A percentile compares a stretch with the other conserved stretches of the same genome.
phyloP scores from a whole-genome alignment of 495 filamentous ascomycete species.

The Talaromyces nanjingensis region DNA sequence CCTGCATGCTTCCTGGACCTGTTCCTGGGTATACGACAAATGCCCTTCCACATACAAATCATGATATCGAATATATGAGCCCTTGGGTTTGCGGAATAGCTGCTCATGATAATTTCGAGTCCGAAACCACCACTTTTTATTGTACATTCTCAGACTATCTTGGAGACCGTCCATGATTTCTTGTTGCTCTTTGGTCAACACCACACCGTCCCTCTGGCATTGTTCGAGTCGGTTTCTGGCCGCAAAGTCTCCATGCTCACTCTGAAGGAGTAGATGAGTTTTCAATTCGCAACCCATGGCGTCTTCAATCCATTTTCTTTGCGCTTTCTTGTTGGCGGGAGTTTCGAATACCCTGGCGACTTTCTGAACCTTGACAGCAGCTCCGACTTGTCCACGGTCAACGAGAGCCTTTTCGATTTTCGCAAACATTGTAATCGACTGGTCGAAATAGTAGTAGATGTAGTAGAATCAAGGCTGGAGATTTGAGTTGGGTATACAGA shows the following conservation, averaged over 20 bases:
- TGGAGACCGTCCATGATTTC: background rate
- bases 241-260: background rate
- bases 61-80: background rate
- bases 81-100: background rate
- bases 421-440: background rate
- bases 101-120: background rate
- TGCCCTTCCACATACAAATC: background rate
- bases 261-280: background rate
- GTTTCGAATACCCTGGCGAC: background rate
- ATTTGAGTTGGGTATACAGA: no score
- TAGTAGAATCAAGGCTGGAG: no score
- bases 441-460: background rate
- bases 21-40: background rate
- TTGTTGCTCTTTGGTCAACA: background rate
- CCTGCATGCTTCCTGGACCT: background rate
- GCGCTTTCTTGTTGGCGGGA: background rate
- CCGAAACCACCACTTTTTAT: background rate
- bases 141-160: background rate
- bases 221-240: background rate
- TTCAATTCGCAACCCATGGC: background rate
- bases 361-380: background rate
- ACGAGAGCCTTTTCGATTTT: background rate
- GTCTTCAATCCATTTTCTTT: background rate
- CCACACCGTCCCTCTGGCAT: background rate
- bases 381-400: background rate